These are phyloP conservation scores for Mycena galopus DNA, from an alignment of 768 basidiomycete genomes.

Conservation along the genomic window DNA sequence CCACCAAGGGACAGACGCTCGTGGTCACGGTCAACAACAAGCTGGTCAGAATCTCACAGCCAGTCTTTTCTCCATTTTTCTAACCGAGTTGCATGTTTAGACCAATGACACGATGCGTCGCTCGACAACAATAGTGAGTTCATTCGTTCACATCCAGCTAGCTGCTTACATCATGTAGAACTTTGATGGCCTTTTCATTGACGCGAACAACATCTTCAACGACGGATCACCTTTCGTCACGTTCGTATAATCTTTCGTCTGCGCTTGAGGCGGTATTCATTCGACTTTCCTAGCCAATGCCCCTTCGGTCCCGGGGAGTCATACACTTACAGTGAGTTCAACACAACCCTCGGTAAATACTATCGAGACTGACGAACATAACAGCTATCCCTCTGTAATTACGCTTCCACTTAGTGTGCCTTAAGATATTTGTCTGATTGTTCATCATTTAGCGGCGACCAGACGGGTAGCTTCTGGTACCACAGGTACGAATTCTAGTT, in stretches of 20 bases:
- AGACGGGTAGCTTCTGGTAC: conserved; percentile 54
- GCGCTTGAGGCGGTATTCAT: neutral
- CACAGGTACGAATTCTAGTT: conserved; percentile 1
- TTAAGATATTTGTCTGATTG: neutral
- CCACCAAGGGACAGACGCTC: conserved; percentile 23
- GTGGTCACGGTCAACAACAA: conserved; percentile 28
- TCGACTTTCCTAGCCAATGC: neutral
- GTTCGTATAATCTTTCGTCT: neutral
- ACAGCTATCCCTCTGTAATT: conserved; percentile 27
- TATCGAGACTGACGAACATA: neutral
- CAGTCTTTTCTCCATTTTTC: neutral
- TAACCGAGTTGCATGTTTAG: neutral
- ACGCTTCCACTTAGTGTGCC: neutral
- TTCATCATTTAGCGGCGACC: conserved; percentile 34
- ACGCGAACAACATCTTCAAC: conserved; percentile 5
- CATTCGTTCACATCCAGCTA: neutral
- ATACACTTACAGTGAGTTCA: conserved; percentile 21
- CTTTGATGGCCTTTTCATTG: conserved; percentile 24
- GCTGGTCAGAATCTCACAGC: neutral
- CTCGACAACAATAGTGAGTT: conserved; percentile 9
- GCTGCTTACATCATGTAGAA: neutral
- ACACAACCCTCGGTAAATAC: too few species aligned
- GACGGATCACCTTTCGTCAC: conserved; percentile 22
- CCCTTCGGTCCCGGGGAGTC: conserved; percentile 12
- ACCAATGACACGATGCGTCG: conserved; percentile 17